Evolutionary conservation across 768 basidiomycete species (phyloP), one percentile per base, ranked within the genome.

Genomic region (Tylopilus subfusipes): DNA sequence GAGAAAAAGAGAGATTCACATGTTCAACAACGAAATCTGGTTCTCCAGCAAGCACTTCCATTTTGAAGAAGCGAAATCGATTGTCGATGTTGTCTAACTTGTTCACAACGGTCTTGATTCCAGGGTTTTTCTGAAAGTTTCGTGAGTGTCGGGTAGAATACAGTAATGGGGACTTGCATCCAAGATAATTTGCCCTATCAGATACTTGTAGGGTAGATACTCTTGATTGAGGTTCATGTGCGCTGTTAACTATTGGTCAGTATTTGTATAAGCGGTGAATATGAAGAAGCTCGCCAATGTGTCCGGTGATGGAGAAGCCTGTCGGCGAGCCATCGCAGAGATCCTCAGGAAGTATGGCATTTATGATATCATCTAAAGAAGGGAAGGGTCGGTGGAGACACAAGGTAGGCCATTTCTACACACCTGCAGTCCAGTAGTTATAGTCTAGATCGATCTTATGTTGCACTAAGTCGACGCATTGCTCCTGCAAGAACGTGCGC

Each of bases 1-100:
- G 31, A 38, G 48, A 27, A 24, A 3, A 27, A 24, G 30, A n/a
- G 25, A 18, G 12, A 73, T 86, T 54, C 61, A 96, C 96, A 72
- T 93, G 89, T 63, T 89, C 83, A 6, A 98, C 94, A 22, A 93
- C 62, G 67, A 86, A 93, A 63, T 97, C 80, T 1, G 85, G 81
- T 54, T 95, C 88, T 1, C 97, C 97, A 0, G 96, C 97, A 38
- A 99, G 76, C 7, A 98, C 76, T 63, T 99, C 97, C 97, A 99
- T 98, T 62, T 89, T 79, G 70, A 99, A 99, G 59, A 94, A 88
- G 19, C 97, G 85, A 68, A 94, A 99, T 67, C 86, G 77, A 25
- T 77, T 83, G 64, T 93, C 84, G 50, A 98, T 98, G 36, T 72
- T 83, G 60, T 95, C 83, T 33, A 97, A 74, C 71, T 98, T 99